Evolutionary conservation across 2,329 filamentous ascomycete species (phyloP).

Genomic region (Pezicula neosporulosa): DNA sequence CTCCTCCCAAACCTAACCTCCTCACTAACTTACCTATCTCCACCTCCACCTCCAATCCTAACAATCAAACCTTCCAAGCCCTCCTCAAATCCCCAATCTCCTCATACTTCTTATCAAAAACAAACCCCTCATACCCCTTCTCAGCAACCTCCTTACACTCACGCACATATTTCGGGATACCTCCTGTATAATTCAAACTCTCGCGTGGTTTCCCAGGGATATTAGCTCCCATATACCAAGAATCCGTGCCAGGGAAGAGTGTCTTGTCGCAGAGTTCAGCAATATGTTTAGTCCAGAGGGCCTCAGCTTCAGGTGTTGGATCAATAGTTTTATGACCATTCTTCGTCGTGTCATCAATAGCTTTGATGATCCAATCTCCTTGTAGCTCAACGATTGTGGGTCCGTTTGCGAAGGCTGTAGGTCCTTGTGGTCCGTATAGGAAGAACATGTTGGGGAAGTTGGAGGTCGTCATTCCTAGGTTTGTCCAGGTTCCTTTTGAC

Average conservation of each 20-base stretch:
- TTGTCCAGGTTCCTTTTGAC: slow-evolving; percentile 27
- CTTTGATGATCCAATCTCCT: slow-evolving; percentile 33
- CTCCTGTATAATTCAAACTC: slow-evolving; percentile 29
- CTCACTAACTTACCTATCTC: too few relatives aligned
- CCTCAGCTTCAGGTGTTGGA: slow-evolving; percentile 25
- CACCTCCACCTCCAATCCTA: too few relatives aligned
- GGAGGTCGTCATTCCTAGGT: slow-evolving; percentile 36
- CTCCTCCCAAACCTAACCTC: too few relatives aligned
- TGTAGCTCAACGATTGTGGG: slow-evolving; percentile 38
- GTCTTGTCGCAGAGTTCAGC: slow-evolving; percentile 24
- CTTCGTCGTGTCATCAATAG: slow-evolving; percentile 27
- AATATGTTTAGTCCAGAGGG: slow-evolving; percentile 29
- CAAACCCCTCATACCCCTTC: slow-evolving; percentile 25
- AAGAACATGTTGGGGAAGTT: slow-evolving; percentile 48
- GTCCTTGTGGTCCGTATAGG: slow-evolving; percentile 36
- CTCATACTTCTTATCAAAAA: neutral
- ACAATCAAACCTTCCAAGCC: neutral
- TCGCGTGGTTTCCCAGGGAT: slow-evolving; percentile 37
- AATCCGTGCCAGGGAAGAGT: slow-evolving; percentile 30
- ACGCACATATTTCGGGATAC: slow-evolving; percentile 33
- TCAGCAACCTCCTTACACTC: slow-evolving; percentile 31
- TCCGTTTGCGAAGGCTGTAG: slow-evolving; percentile 35
- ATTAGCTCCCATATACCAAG: slow-evolving; percentile 38
- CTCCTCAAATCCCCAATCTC: neutral
- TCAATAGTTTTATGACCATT: slow-evolving; percentile 30